These are phyloP conservation scores for Botryotinia narcissicola DNA, from an alignment of 2,329 filamentous ascomycete species.

Conservation along the genomic window DNA sequence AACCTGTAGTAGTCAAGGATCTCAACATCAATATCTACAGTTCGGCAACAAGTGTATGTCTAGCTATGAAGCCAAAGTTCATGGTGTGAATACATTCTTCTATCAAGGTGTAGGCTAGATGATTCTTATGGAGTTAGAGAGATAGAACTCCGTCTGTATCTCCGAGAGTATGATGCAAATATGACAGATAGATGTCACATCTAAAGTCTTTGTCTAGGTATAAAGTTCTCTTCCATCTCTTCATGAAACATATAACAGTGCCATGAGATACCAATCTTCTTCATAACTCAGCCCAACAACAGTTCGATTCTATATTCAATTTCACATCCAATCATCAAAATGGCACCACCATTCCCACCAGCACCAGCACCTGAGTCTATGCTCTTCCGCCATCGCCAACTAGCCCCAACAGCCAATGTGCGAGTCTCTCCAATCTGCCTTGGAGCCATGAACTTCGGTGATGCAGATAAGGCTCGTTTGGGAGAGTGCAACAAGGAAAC, in stretches of 20 bases:
- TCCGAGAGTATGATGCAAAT: not conserved
- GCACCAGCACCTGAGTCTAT: constrained; percentile 51
- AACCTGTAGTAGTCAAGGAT: not conserved
- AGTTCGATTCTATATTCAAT: not conserved
- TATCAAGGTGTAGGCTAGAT: not conserved
- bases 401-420: constrained; percentile 63
- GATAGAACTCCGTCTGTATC: not conserved
- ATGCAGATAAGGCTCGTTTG: constrained; percentile 47
- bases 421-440: constrained; percentile 65
- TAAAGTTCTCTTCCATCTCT: not conserved
- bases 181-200: not conserved
- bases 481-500: constrained; percentile 57
- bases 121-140: not conserved
- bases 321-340: not conserved
- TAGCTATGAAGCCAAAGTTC: not conserved
- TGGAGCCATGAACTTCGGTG: constrained; percentile 64
- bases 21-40: not conserved
- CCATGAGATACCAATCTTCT: not conserved
- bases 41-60: not conserved
- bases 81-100: not conserved
- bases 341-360: constrained; percentile 26
- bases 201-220: not conserved
- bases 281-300: not conserved
- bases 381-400: constrained; percentile 62
- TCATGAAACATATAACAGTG: not conserved